Conservation (phyloP, 805 yeast species). For the Candida lessepsii region DNA sequence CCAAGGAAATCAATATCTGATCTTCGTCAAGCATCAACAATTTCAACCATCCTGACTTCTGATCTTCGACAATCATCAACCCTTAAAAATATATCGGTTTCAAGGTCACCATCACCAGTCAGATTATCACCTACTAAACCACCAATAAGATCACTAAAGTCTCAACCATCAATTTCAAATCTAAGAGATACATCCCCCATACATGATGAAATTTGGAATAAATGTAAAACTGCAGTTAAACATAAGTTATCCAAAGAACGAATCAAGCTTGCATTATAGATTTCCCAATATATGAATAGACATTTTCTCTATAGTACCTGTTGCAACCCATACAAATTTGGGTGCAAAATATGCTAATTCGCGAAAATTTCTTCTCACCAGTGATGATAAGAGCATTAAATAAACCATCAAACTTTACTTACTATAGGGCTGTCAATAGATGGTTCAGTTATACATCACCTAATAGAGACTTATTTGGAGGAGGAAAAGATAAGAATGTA, state of each 20-base stretch:
- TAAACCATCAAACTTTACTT: not conserved
- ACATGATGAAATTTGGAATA: slow-evolving; percentile 23
- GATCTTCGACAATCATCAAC: slow-evolving; percentile 10
- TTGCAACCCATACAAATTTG: no score
- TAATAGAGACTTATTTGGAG: slow-evolving; percentile 26
- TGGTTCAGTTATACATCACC: not conserved
- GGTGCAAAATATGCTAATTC: not conserved
- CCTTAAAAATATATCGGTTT: not conserved
- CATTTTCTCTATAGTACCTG: no score
- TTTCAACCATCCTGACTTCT: not conserved
- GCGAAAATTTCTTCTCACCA: slow-evolving; percentile 2
- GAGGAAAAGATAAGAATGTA: slow-evolving; percentile 20
- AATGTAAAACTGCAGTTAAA: slow-evolving; percentile 27
- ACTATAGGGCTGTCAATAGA: not conserved
- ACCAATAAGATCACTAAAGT: not conserved
- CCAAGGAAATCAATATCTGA: slow-evolving; percentile 15
- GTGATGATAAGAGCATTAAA: not conserved
- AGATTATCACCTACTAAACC: not conserved
- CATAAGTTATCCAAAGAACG: slow-evolving; percentile 23
- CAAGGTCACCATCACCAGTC: not conserved
- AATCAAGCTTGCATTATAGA: not conserved
- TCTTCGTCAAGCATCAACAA: not conserved
- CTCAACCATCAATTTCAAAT: slow-evolving; percentile 10
- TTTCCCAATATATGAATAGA: not conserved
- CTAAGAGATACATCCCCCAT: not conserved